Conservation (phyloP, 2,329 filamentous ascomycete genomes). For the Talaromyces sp. region DNA sequence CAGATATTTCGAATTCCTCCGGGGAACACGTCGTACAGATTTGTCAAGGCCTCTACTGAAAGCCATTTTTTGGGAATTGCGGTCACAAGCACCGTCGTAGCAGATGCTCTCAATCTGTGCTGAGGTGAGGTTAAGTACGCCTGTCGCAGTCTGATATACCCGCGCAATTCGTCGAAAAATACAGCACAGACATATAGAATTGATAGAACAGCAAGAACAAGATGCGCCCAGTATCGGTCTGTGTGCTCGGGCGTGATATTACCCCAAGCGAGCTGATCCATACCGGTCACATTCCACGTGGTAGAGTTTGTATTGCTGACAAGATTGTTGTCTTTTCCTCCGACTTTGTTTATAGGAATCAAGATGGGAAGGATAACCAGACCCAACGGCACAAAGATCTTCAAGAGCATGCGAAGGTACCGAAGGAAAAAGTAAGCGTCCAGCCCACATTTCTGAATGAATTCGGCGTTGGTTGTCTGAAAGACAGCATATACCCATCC, state of each 20-base stretch:
- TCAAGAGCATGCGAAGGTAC: constrained; percentile 77
- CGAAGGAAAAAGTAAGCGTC: constrained; percentile 97
- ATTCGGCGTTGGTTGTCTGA: constrained; percentile 70
- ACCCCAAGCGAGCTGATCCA: constrained; percentile 82
- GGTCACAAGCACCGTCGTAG: constrained; percentile 90
- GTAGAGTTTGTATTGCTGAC: constrained; percentile 37
- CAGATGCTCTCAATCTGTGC: constrained; percentile 86
- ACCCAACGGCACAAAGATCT: constrained; percentile 86
- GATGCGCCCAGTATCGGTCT: constrained; percentile 75
- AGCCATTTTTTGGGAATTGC: constrained; percentile 91
- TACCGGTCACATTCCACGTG: constrained; percentile 55
- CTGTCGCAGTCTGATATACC: constrained; percentile 90
- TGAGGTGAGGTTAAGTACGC: constrained; percentile 92
- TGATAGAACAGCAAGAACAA: constrained; percentile 72
- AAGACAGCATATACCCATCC: constrained; percentile 57
- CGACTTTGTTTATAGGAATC: constrained; percentile 76
- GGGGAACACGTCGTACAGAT: constrained; percentile 91
- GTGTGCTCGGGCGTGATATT: constrained; percentile 69
- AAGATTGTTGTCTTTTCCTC: constrained; percentile 61
- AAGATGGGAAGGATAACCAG: constrained; percentile 76
- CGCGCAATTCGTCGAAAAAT: constrained; percentile 77
- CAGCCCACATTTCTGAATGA: constrained; percentile 92
- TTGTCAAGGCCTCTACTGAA: constrained; percentile 71
- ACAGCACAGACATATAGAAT: constrained; percentile 82
- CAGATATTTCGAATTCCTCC: constrained; percentile 93